Conservation (phyloP, 495 filamentous ascomycete species). For the Daldinia caldariorum region DNA sequence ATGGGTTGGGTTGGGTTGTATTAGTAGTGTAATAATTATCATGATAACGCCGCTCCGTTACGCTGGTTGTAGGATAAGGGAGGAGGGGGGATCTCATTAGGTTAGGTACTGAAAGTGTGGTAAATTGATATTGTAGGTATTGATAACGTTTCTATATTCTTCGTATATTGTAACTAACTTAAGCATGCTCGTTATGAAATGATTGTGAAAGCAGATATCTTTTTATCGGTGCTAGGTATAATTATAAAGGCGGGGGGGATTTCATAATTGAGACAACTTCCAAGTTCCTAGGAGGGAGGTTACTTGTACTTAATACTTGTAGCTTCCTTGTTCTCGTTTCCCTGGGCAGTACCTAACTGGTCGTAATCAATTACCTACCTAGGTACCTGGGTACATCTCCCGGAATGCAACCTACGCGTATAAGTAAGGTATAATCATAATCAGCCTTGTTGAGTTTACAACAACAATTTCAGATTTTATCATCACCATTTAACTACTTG, state of each 20-base stretch:
- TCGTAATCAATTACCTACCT: conserved; percentile 25
- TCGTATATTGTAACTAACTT: no score
- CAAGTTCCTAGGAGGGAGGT: neutral
- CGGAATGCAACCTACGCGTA: conserved; percentile 36
- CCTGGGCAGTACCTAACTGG: neutral
- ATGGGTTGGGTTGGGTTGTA: neutral
- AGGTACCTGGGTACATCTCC: no score
- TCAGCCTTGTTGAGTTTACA: conserved; percentile 9
- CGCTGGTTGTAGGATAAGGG: neutral
- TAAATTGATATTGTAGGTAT: no score
- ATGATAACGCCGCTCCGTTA: conserved; percentile 5
- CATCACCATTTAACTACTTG: neutral
- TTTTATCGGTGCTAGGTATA: neutral
- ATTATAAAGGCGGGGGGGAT: neutral
- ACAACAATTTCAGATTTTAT: neutral
- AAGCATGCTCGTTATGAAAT: no score
- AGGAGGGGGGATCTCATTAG: neutral
- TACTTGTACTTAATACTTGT: conserved; percentile 9
- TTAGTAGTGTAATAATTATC: conserved; percentile 8
- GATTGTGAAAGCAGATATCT: neutral
- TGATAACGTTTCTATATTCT: no score
- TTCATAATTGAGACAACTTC: neutral
- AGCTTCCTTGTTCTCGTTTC: conserved; percentile 13
- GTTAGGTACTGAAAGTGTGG: no score
- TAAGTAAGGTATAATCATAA: conserved; percentile 10